These are phyloP conservation scores for Aphanoascus verrucosus DNA, from an alignment of 2,329 filamentous ascomycete species.

Conservation along the genomic window DNA sequence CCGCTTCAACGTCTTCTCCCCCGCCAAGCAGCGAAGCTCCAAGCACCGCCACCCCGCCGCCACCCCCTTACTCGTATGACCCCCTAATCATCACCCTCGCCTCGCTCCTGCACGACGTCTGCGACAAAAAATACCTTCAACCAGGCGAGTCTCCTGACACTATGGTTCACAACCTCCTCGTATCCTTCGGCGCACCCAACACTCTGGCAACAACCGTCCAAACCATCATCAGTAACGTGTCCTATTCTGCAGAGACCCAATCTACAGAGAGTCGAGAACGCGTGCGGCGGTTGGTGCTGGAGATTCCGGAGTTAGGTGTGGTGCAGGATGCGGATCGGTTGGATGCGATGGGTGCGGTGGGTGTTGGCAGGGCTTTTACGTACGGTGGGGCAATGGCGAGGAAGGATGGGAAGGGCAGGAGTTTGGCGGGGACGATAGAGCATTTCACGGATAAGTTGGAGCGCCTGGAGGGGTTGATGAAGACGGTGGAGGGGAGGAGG, in stretches of 20 bases:
- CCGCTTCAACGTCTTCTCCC: background rate
- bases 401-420: conserved; percentile 17
- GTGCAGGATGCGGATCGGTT: conserved; percentile 88
- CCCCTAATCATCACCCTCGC: conserved; percentile 53
- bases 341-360: conserved; percentile 79
- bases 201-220: conserved; percentile 58
- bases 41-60: background rate
- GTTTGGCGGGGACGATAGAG: conserved; percentile 53
- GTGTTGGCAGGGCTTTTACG: conserved; percentile 66
- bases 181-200: conserved; percentile 41
- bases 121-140: conserved; percentile 67
- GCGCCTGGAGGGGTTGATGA: conserved; percentile 54
- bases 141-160: conserved; percentile 23
- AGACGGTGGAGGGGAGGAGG: conserved; percentile 43
- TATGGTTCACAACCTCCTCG: conserved; percentile 23
- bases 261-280: conserved; percentile 50
- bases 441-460: conserved; percentile 72
- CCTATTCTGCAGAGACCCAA: conserved; percentile 62
- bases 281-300: conserved; percentile 48
- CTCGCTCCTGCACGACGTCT: conserved; percentile 80
- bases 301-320: conserved; percentile 63
- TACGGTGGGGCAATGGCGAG: conserved; percentile 55
- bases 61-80: no score
- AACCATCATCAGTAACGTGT: conserved; percentile 64
- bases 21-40: background rate